Evolutionary conservation across 108 stramenopile species (phyloP).

Genomic region (Cyclostephanos invisitatus): DNA sequence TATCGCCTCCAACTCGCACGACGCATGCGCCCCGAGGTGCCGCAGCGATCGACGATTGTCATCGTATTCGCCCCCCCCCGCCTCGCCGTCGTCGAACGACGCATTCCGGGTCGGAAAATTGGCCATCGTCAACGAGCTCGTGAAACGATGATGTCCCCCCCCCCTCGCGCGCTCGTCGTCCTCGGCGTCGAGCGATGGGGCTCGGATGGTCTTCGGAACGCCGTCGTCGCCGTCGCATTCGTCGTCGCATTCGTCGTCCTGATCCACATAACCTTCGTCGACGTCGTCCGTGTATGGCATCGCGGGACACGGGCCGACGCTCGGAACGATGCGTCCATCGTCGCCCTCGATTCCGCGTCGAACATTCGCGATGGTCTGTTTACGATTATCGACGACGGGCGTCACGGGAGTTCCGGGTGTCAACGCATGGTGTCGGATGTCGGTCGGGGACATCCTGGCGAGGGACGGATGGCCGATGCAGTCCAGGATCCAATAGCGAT

Average conservation of each 20-base stretch:
- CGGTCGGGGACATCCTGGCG: no score
- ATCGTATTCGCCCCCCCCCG: background rate
- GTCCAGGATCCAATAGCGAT: background rate
- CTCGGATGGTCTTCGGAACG: slow-evolving; percentile 1
- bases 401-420: slow-evolving; percentile 2
- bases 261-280: background rate
- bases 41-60: background rate
- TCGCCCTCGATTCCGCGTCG: background rate
- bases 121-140: slow-evolving; percentile 1
- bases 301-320: background rate
- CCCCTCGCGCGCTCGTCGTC: background rate
- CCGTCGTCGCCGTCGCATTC: background rate
- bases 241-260: background rate
- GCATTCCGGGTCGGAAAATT: no score
- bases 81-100: background rate
- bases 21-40: background rate
- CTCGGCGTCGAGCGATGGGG: background rate
- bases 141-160: background rate
- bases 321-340: no score
- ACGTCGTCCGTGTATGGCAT: background rate
- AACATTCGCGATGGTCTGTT: no score
- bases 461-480: no score
- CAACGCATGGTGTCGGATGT: background rate
- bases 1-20: background rate
- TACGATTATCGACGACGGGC: slow-evolving; percentile 20